Evolutionary conservation across 306 rosid species (phyloP), one percentile per base, ranked within the genome.

Genomic region (Acacia crassicarpa): DNA sequence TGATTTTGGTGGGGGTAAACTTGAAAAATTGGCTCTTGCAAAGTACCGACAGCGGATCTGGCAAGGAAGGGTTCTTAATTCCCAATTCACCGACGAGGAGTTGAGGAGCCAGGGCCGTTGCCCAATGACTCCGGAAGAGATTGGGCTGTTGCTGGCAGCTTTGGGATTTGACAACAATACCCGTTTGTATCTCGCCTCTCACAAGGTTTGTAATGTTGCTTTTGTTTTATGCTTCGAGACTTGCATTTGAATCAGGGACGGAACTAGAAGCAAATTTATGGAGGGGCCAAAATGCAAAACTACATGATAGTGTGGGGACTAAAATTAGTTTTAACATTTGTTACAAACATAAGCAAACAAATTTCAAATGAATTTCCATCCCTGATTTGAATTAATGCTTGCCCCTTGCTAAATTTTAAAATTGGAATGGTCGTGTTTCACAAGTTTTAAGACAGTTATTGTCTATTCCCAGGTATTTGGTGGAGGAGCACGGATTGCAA

Each of bases 31-130:
- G 80, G 97, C 99, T 38, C 90, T 95, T 49, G 99, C 99, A 76
- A 95, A 91, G 88, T 95, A 95, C 74, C 89, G 99, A 58, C 98
- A 92, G 77, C 85, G 88, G 49, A 84, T 95, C 83, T 95, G 99
- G 99, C 99, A 95, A 78, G 99, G 99, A 86, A 89, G 99, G 88
- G 94, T 95, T 76, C 94, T 95, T 78, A 95, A 95, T 84, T 95
- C 98, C 69, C 99, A 90, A 89, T 95, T 95, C 88, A 95, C 99
- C 0, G 97, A 95, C 61, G 94, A 88, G 78, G 99, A 95, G 91
- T 80, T 95, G 86, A 94, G 99, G 86, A 89, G 90, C 56, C 99
- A 89, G 84, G 99, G 99, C 8, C 99, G 99, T 70, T 95, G 99
- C 87, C 99, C 99, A 0, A 82, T 95, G 90, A 95, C 99, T 69